Evolutionary conservation across 495 filamentous ascomycete genomes (phyloP).

Genomic region (Penicillium chermesinum): DNA sequence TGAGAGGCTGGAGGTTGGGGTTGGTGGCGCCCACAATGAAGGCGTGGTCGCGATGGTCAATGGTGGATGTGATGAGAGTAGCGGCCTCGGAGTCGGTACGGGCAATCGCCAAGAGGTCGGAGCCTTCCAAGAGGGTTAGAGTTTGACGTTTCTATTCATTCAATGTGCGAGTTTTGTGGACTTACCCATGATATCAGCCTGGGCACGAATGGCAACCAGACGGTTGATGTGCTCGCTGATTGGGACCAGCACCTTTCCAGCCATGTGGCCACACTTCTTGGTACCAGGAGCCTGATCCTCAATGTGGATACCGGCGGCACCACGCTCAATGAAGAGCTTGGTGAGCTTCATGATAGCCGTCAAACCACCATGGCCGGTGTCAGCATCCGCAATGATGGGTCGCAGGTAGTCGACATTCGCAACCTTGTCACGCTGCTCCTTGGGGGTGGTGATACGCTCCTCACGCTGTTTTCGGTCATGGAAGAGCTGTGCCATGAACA

Average conservation of each 20-base stretch:
- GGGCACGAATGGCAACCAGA: slow-evolving; percentile 90
- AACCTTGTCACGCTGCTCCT: slow-evolving; percentile 64
- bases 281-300: slow-evolving; percentile 98
- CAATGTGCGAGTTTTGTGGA: slow-evolving; percentile 3
- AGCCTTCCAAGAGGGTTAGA: slow-evolving; percentile 40
- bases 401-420: slow-evolving; percentile 90
- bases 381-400: slow-evolving; percentile 94
- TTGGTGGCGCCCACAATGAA: slow-evolving; percentile 93
- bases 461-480: slow-evolving; percentile 98
- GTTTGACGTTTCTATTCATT: not conserved
- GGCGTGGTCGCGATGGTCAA: slow-evolving; percentile 87
- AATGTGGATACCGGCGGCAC: slow-evolving; percentile 96
- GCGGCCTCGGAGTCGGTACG: slow-evolving; percentile 97
- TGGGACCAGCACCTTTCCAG: slow-evolving; percentile 95
- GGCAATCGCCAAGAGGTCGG: slow-evolving; percentile 83
- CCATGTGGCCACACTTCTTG: slow-evolving; percentile 99
- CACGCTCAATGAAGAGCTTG: slow-evolving; percentile 94
- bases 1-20: slow-evolving; percentile 73
- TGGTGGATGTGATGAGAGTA: slow-evolving; percentile 93
- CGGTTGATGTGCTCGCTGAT: slow-evolving; percentile 99
- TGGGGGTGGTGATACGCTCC: slow-evolving; percentile 78
- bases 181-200: slow-evolving; percentile 96
- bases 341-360: slow-evolving; percentile 99
- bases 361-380: slow-evolving; percentile 94
- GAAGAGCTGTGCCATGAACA: slow-evolving; percentile 98